Evolutionary conservation across 1,139 yeast species (phyloP).

Genomic region (Suzukiozyma palmioleophila): DNA sequence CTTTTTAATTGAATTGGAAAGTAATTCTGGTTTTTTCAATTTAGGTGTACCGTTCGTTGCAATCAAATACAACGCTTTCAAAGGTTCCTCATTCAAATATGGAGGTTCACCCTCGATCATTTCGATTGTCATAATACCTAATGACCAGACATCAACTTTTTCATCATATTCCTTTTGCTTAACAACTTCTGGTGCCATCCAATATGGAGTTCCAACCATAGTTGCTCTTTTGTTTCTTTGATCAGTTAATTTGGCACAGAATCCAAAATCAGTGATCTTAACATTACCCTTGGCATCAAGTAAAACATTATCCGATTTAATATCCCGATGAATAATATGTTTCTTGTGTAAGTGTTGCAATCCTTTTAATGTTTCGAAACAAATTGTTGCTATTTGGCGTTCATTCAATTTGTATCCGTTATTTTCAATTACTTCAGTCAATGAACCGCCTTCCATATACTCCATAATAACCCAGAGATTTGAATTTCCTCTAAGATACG

Average conservation of each 20-base stretch:
- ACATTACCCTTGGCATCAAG: slow-evolving; percentile 85
- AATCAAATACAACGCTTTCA: slow-evolving; percentile 58
- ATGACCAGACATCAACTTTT: slow-evolving; percentile 96
- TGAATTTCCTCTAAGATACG: slow-evolving; percentile 38
- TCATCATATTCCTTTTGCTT: slow-evolving; percentile 95
- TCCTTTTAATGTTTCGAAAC: slow-evolving; percentile 88
- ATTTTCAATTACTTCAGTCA: slow-evolving; percentile 86
- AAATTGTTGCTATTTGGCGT: slow-evolving; percentile 83
- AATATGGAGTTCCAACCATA: slow-evolving; percentile 98
- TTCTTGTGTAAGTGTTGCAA: slow-evolving; percentile 86
- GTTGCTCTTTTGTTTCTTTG: slow-evolving; percentile 93
- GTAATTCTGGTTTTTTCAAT: slow-evolving; percentile 76
- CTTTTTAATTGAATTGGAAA: slow-evolving; percentile 76
- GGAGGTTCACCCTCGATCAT: slow-evolving; percentile 99
- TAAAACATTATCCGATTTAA: slow-evolving; percentile 90
- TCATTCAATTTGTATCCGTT: slow-evolving; percentile 64
- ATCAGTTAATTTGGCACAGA: slow-evolving; percentile 93
- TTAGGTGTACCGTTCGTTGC: slow-evolving; percentile 98
- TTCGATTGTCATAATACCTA: slow-evolving; percentile 97
- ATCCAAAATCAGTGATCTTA: slow-evolving; percentile 95
- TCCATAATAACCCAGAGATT: slow-evolving; percentile 92
- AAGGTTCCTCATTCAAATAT: slow-evolving; percentile 90
- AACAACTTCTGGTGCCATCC: slow-evolving; percentile 99
- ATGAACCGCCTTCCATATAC: slow-evolving; percentile 77
- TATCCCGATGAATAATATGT: slow-evolving; percentile 93